Conservation (phyloP, 2,329 filamentous ascomycete genomes). For the Penicillium occitanis region DNA sequence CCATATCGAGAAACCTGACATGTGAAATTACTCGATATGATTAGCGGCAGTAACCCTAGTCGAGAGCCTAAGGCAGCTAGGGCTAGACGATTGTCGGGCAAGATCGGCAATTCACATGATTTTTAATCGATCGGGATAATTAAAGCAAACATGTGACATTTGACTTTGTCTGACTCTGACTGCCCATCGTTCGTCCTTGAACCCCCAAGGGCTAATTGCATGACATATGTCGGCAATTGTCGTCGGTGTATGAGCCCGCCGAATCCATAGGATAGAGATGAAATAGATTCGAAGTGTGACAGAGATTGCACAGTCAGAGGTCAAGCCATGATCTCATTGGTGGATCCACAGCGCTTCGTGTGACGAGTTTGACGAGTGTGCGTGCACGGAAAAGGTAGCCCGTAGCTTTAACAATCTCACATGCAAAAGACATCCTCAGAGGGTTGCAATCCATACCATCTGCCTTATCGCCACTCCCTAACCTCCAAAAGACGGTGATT, state of each 20-base stretch:
- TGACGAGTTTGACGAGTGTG: neutral
- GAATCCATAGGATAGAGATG: neutral
- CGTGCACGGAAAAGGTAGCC: neutral
- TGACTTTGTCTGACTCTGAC: neutral
- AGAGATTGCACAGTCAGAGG: neutral
- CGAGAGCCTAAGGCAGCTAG: neutral
- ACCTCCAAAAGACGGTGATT: neutral
- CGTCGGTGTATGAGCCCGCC: neutral
- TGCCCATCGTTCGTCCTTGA: neutral
- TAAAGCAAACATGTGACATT: neutral
- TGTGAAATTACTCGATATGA: conserved; percentile 3
- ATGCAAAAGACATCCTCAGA: neutral
- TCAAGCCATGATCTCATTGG: neutral
- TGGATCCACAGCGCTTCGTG: neutral
- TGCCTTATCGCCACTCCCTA: neutral
- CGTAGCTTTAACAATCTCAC: neutral
- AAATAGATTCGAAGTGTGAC: neutral
- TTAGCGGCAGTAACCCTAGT: neutral
- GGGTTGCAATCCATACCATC: neutral
- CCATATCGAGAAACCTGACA: neutral
- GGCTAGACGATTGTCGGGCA: neutral
- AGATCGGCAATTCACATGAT: conserved; percentile 11
- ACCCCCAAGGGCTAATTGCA: neutral
- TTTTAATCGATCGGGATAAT: neutral
- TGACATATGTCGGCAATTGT: neutral